phyloP scores from a whole-genome alignment of 768 basidiomycete genomes.

The Naematelia aurantialba region DNA sequence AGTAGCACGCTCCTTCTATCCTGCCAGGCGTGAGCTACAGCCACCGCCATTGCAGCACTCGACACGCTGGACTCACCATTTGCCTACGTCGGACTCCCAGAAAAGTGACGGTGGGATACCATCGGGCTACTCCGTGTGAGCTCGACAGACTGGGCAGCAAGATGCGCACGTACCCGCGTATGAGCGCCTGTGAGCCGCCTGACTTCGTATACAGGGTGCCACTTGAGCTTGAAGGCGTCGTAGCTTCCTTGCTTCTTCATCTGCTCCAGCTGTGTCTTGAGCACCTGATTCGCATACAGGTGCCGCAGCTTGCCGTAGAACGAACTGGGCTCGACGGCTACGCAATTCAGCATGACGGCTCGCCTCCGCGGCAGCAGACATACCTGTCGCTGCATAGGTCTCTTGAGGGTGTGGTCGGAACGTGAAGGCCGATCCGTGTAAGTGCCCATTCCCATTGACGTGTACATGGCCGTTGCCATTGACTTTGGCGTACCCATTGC shows the following conservation, averaged over 20 bases:
- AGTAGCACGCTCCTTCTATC: constrained; percentile 35
- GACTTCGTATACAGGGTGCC: constrained; percentile 33
- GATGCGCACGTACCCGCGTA: constrained; percentile 12
- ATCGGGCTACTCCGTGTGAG: constrained; percentile 7
- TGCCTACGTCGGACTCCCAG: constrained; percentile 37
- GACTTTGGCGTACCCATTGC: background rate
- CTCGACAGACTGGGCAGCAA: background rate
- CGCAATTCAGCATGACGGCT: background rate
- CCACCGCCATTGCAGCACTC: background rate
- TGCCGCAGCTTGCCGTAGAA: constrained; percentile 32
- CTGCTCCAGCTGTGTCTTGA: constrained; percentile 36
- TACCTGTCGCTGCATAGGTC: background rate
- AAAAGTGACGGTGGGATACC: constrained; percentile 29
- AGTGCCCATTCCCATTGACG: background rate
- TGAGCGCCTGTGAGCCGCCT: constrained; percentile 14
- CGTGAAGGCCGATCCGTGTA: background rate
- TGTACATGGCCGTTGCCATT: background rate
- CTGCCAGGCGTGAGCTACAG: constrained; percentile 6
- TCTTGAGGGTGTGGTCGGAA: background rate
- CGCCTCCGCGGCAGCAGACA: background rate
- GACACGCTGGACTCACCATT: constrained; percentile 25
- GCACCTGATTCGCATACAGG: constrained; percentile 24
- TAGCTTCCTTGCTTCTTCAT: constrained; percentile 32
- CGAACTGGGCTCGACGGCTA: constrained; percentile 18
- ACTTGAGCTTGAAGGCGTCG: constrained; percentile 29